Percentiles rank a stretch among this genome's conserved stretches.
Conservation (phyloP, 305 asterid species). For the Solanum hybrid region DNA sequence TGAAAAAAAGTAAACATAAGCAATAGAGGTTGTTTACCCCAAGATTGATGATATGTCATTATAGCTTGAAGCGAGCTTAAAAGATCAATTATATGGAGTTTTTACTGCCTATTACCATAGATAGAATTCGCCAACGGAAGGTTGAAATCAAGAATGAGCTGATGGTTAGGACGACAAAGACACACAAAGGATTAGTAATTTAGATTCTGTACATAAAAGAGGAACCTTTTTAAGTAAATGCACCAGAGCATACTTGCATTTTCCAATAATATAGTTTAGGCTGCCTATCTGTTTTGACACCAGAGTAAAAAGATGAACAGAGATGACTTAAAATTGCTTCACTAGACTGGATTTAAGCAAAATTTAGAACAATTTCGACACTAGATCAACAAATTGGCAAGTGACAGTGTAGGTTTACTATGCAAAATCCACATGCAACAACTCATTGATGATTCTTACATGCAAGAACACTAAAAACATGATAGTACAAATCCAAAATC, state of each 20-base stretch:
- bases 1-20: background rate
- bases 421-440: background rate
- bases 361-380: background rate
- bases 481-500: background rate
- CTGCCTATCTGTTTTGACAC: background rate
- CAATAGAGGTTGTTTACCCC: background rate
- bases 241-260: background rate
- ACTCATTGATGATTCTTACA: background rate
- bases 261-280: background rate
- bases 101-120: no score
- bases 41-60: background rate
- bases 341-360: background rate
- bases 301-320: background rate
- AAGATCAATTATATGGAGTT: no score
- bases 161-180: background rate
- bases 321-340: background rate
- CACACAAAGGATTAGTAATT: background rate
- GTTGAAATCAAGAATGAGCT: no score
- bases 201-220: background rate
- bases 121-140: no score
- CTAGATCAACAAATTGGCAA: background rate
- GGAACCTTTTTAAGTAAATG: background rate
- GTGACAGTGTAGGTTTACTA: background rate
- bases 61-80: no score
- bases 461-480: background rate